Evolutionary conservation across 2,329 filamentous ascomycete species (phyloP), one percentile per base, ranked within the genome.

Genomic region (Trichoderma citrinoviride): DNA sequence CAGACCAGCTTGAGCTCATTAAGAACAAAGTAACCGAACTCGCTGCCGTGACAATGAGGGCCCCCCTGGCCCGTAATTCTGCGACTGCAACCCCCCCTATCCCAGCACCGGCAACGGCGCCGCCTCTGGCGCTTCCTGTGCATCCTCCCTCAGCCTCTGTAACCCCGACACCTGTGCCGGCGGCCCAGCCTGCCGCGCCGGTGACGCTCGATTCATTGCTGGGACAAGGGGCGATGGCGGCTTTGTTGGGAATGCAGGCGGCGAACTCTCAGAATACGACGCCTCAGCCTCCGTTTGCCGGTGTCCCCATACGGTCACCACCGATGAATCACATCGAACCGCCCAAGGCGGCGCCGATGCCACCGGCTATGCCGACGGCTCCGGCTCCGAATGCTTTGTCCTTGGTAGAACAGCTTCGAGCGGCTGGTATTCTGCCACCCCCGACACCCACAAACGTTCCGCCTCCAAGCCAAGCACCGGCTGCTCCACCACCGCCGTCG

Each of bases 21-120:
- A 91, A 90, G 78, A 88, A 90, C 75, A 92, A 95, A 84, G 88
- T 97, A 77, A 87, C 90, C 76, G 87, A 88, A 77, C 85, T 97
- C 76, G 85, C 77, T 77, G 74, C 87, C 82, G 79, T 85, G 85
- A 84, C 83, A 73, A 81, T 87, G 77, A 83, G 81, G 77, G 82
- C 82, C 60, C 71, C 77, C 68, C 75, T 77, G 72, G 75, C 77
- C 73, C 80, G 78, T 72, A 75, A 74, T 68, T 70, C 75, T 72
- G 73, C 75, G 70, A 77, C 78, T 70, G 70, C 75, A 72, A 73
- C 75, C 33, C 49, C 49, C 70, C 77, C 78, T 71, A 77, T 77
- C 74, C 77, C 76, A 71, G 71, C 75, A 72, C 77, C 76, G 71
- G 71, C 74, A 71, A 73, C 70, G 63, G 72, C 73, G 60, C 61